Evolutionary conservation across 345 rosid species (phyloP), one percentile per base, ranked within the genome.

Genomic region (Acer saccharum): DNA sequence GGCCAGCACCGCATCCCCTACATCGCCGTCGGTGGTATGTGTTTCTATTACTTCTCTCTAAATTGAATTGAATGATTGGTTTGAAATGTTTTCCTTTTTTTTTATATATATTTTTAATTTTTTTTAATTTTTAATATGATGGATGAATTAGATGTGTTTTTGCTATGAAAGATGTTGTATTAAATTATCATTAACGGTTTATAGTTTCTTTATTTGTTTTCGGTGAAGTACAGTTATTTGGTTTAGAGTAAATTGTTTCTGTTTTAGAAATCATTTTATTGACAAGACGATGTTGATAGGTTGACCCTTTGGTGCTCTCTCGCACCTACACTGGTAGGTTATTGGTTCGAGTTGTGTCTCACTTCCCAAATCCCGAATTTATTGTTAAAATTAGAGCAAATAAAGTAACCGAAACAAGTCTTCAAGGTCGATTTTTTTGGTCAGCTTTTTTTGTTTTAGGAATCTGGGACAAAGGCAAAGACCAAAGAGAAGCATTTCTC

Each of bases 1-100:
- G 93, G 92, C 83, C 97, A 95, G 82, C 98, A 91, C 70, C 95
- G 99, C 54, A 52, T 94, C 83, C 99, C 99, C 13, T 95, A 95
- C 81, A 90, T 95, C 77, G 99, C 98, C 39, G 44, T 95, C 55
- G 99, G 99, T 20, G 97, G 98, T 95, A 74, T 43, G n/a, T 7
- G 1, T 7, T 52, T n/a, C 52, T n/a, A 41, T 27, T 52, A 55
- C 21, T 14, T 5, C 5, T 25, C 65, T 62, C 50, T 9, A 2
- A 9, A 46, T 46, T 9, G 13, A 46, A 46, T 46, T 46, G 50
- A 9, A 2, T 46, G 13, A 46, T 10, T 46, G 65, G 25, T 58
- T 58, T 10, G 27, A 23, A 18, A 58, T 58, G 10, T 61, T 61
- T 7, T 61, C 11, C 0, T 11, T 62, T 62, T 9, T 10, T 25